Conservation (phyloP, 805 yeast genomes). For the Candida sphagnicola region DNA sequence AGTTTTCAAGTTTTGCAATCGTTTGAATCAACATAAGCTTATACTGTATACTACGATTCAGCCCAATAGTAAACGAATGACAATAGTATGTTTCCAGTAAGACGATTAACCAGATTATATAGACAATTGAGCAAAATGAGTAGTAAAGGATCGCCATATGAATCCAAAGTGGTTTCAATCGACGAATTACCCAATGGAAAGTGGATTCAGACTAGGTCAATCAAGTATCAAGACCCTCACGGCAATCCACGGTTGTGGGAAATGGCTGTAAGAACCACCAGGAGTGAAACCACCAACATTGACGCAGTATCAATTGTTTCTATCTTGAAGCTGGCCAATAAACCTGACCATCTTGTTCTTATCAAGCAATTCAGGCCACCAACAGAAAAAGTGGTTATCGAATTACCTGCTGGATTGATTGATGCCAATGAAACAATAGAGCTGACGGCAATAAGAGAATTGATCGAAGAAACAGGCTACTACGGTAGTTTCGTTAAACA, state of each 20-base stretch:
- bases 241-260: conserved; percentile 82
- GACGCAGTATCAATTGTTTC: conserved; percentile 95
- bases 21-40: too few relatives aligned
- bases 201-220: conserved; percentile 53
- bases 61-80: too few relatives aligned
- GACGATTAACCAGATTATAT: neutral
- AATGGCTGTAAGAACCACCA: conserved; percentile 76
- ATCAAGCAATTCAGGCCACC: conserved; percentile 96
- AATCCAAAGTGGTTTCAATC: conserved; percentile 26
- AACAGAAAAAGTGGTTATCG: conserved; percentile 80
- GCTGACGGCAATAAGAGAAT: conserved; percentile 80
- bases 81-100: too few relatives aligned
- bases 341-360: conserved; percentile 42
- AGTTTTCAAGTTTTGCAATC: too few relatives aligned
- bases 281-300: conserved; percentile 52
- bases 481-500: conserved; percentile 53
- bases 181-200: conserved; percentile 31
- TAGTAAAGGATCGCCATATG: conserved; percentile 30
- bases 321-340: conserved; percentile 50
- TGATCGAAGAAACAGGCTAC: conserved; percentile 91
- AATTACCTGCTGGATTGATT: conserved; percentile 91
- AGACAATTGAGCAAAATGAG: neutral
- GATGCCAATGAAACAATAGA: conserved; percentile 80
- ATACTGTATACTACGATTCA: too few relatives aligned
- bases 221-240: conserved; percentile 68